Evolutionary conservation across 768 basidiomycete species (phyloP).

Genomic region (Suillus clintonianus): DNA sequence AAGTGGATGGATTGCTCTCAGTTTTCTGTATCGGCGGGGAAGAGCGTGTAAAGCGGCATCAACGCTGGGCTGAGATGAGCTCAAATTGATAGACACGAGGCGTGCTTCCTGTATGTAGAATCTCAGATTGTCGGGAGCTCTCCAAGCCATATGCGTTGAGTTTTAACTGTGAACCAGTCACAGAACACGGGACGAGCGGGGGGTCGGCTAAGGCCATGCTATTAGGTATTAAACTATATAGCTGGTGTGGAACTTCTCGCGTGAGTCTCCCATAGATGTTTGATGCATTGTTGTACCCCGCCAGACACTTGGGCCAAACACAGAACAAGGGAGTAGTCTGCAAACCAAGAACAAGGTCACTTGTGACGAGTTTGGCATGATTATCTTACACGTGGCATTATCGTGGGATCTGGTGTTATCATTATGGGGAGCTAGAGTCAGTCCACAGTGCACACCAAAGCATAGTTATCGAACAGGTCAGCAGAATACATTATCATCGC

Average conservation of each 20-base stretch:
- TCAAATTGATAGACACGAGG: slow-evolving; percentile 45
- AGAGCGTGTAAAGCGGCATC: slow-evolving; percentile 35
- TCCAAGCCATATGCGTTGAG: slow-evolving; percentile 21
- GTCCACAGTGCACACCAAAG: neutral
- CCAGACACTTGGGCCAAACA: neutral
- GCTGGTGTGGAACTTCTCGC: neutral
- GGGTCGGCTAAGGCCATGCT: neutral
- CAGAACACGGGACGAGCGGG: neutral
- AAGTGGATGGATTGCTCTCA: slow-evolving; percentile 50
- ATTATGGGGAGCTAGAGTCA: neutral
- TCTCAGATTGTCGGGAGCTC: slow-evolving; percentile 45
- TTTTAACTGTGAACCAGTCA: neutral
- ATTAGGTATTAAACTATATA: neutral
- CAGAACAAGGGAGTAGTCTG: neutral
- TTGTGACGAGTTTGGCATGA: neutral
- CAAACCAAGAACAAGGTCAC: neutral
- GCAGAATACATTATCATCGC: neutral
- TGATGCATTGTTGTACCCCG: neutral
- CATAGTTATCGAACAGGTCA: neutral
- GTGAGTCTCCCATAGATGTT: neutral
- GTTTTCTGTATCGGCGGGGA: slow-evolving; percentile 49
- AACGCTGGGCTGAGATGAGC: slow-evolving; percentile 35
- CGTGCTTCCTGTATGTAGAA: slow-evolving; percentile 47
- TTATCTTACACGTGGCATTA: neutral
- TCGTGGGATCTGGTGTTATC: neutral